Conservation (phyloP, 2,329 filamentous ascomycete genomes). For the Chalaropsis ovoidea region DNA sequence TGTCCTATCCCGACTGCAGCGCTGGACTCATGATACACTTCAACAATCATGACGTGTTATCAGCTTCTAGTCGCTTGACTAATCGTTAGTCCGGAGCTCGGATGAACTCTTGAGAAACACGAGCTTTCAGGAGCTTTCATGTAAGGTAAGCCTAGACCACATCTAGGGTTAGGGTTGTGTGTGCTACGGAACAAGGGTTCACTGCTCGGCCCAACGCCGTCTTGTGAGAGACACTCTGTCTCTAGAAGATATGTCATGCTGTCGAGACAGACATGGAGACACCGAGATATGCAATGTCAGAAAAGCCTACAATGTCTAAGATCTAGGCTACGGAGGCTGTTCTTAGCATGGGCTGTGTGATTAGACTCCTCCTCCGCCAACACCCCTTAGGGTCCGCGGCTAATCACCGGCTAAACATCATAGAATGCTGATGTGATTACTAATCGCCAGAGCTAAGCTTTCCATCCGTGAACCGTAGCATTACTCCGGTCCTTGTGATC, state of each 20-base stretch:
- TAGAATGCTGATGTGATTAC: background rate
- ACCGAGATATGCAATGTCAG: background rate
- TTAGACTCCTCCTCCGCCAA: background rate
- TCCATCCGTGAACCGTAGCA: background rate
- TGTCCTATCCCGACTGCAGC: too few species aligned
- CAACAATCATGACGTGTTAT: too few species aligned
- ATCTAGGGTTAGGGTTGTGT: background rate
- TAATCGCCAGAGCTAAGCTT: background rate
- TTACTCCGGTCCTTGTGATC: too few species aligned
- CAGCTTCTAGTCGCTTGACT: too few species aligned
- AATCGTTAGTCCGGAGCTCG: background rate
- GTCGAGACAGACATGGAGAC: background rate
- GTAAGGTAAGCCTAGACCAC: background rate
- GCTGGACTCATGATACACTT: too few species aligned
- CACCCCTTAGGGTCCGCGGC: background rate
- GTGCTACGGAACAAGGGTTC: background rate
- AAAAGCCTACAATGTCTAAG: slow-evolving; percentile 10
- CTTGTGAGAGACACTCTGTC: background rate
- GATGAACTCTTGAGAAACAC: background rate
- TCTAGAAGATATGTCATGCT: background rate
- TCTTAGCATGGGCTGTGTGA: background rate
- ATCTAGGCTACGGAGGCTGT: background rate
- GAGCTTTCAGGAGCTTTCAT: background rate
- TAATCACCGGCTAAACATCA: background rate
- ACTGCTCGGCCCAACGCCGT: background rate